phyloP scores from a whole-genome alignment of 805 yeast species.

The Kodamaea leandrae region DNA sequence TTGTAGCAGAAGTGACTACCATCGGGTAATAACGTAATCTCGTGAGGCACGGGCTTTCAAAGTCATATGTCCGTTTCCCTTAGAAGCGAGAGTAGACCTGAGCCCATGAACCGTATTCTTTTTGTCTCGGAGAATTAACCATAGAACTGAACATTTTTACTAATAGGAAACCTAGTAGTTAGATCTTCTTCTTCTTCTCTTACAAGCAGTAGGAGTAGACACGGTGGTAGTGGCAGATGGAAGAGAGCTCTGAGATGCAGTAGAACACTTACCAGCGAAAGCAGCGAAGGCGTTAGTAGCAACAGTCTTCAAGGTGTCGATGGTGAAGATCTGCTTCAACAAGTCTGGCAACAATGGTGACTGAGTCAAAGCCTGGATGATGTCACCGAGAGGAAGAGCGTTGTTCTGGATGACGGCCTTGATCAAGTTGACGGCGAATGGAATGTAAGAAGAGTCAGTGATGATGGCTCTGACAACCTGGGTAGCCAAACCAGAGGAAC shows the following conservation, averaged over 20 bases:
- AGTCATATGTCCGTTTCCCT: constrained; percentile 1
- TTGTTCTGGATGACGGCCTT: constrained; percentile 27
- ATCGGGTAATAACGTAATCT: constrained; percentile 7
- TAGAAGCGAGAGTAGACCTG: not conserved
- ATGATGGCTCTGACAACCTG: constrained; percentile 38
- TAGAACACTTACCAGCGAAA: constrained; percentile 30
- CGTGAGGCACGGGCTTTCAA: not conserved
- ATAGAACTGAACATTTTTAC: not conserved
- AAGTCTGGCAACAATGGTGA: constrained; percentile 35
- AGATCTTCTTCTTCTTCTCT: constrained; percentile 33
- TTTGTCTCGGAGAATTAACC: not conserved
- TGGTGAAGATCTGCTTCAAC: constrained; percentile 31
- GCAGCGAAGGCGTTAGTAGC: constrained; percentile 39
- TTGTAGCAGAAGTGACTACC: constrained; percentile 1
- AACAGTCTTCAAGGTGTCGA: constrained; percentile 33
- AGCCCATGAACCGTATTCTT: not conserved
- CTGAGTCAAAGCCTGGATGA: constrained; percentile 31
- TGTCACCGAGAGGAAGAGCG: constrained; percentile 25
- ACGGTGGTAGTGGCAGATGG: constrained; percentile 13
- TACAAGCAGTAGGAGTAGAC: constrained; percentile 22
- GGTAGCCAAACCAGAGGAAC: constrained; percentile 40
- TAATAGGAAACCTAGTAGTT: constrained; percentile 14
- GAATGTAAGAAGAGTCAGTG: constrained; percentile 35
- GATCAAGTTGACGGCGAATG: constrained; percentile 36
- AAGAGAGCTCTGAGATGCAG: constrained; percentile 7